Evolutionary conservation across 2,329 filamentous ascomycete species (phyloP), one percentile per base, ranked within the genome.

Genomic region (Xylariomycetidae sp.): DNA sequence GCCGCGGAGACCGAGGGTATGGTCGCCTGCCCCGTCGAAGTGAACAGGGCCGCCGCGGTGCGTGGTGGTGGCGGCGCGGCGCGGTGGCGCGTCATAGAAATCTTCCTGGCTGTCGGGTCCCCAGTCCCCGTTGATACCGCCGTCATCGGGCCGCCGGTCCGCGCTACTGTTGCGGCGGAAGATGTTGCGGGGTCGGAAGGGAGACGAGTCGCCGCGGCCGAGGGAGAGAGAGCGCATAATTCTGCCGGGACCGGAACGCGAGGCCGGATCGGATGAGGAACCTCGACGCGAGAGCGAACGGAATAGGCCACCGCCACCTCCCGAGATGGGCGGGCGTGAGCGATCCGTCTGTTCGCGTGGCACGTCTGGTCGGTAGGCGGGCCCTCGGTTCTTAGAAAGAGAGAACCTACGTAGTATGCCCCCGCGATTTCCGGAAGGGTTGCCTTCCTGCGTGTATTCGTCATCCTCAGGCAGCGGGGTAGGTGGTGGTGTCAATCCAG

Each of bases 401-500:
- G 55, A 58, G 23, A 58, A 51, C 14, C 70, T 63, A 16, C 69
- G 58, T 19, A 74, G 51, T 3, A 74, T 44, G n/a, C 66, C 59
- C 4, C 57, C 57, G 2, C 54, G 48, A 30, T 50, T 58, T 6
- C 50, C 51, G 0, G 51, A 50, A 5, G 61, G 60, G 4, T 63
- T 64, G 40, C 51, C 45, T 13, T 58, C 65, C 3, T 64, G 59
- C 13, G 43, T 51, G 9, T 43, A 26, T 10, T 70, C 67, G 38
- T 67, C 60, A 28, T 68, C 62, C 2, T 74, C 68, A 7, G 57
- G 61, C 17, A 68, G 72, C 3, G 86, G 87, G 2, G 83, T 80
- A 3, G 74, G 70, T 1, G 79, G 77, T 10, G 88, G 88, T 1
- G 86, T 94, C 20, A 65, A 68, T 3, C 86, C 87, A 2, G 89